Evolutionary conservation across 225 moss, liverwort and hornwort genomes (phyloP), one percentile per base, ranked within the genome.

Genomic region (Marchantia paleacea): DNA sequence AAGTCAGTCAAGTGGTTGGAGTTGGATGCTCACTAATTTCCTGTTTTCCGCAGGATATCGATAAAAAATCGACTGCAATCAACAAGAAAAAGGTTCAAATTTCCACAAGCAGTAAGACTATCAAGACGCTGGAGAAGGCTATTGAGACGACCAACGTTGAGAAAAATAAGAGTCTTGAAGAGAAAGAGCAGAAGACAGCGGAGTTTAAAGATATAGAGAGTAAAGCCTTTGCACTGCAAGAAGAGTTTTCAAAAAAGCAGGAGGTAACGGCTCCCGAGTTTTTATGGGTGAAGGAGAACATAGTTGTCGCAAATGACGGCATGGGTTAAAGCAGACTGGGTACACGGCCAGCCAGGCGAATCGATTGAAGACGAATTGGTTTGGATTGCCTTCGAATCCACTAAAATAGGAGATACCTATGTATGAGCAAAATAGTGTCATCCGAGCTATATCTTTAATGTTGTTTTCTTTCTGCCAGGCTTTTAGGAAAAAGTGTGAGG

Each of bases 71-170:
- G 73, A 87, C 93, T 19, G 89, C 90, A 69, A 90, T 99, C 78
- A 95, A 95, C 81, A 91, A 86, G 81, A 99, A 90, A 80, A 93
- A 94, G 80, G 97, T 99, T 66, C 95, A 88, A 80, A 85, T 95
- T 81, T 88, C 89, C 31, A 93, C 90, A 28, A 89, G 92, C 72
- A 81, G 87, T 76, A 95, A 91, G 76, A 91, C 93, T 25, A 84
- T 95, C 22, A 77, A 87, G 72, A 89, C 87, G 62, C 83, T 93
- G 71, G 81, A 76, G 69, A 93, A 90, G 78, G 81, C 86, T 55
- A 90, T 99, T 12, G 93, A 95, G 85, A 87, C 92, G 79, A 85
- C 91, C 53, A 85, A 64, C 10, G 81, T 79, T 69, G 93, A 95
- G 74, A 92, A 82, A 82, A 88, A 85, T 5, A 99, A 89, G 76